Evolutionary conservation across 257 asterid species (phyloP), one percentile per base, ranked within the genome.

Genomic region (Penstemon eatonii): DNA sequence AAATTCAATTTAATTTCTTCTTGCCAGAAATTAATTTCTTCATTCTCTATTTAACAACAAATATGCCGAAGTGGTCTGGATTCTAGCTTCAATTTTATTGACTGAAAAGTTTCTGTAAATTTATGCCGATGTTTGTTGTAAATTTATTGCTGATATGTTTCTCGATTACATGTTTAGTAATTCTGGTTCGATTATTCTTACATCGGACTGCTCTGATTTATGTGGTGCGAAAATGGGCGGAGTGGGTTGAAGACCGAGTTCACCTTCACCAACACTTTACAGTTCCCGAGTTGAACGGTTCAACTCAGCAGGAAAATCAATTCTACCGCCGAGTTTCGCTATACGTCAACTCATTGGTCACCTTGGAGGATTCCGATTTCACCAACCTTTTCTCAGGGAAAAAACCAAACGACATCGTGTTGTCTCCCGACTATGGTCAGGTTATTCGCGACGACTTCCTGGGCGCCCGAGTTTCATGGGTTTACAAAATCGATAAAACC

Each of bases 181-280:
- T 81, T 59, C 43, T 86, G 41, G 63, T 73, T 63, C 83, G 95
- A 59, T 83, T 77, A 25, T 78, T 88, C 11, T 70, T 88, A 6
- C 82, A 86, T 65, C 83, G 86, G 65, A 91, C 96, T 1, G 92
- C 92, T 43, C 81, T 91, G n/a, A 86, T 91, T 4, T 79, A 61
- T 7, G 82, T 73, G 50, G 73, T 82, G 18, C 67, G 94, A 19
- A 83, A 72, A 67, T 82, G 83, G 80, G 60, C 39, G 5, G 79
- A 78, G 15, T 86, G 89, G 88, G 33, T 88, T 4, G 86, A 76
- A 33, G 91, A 88, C 67, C 80, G 80, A 58, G 70, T 88, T 65
- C 97, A 91, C 61, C 88, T 82, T 44, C 89, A 86, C 73, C 96
- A 90, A 25, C 81, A 74, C 73, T 77, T 83, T 25, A 84, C 63